phyloP scores from a whole-genome alignment of 192 early-diverging fungal species.

The Backusella tarrabulga region DNA sequence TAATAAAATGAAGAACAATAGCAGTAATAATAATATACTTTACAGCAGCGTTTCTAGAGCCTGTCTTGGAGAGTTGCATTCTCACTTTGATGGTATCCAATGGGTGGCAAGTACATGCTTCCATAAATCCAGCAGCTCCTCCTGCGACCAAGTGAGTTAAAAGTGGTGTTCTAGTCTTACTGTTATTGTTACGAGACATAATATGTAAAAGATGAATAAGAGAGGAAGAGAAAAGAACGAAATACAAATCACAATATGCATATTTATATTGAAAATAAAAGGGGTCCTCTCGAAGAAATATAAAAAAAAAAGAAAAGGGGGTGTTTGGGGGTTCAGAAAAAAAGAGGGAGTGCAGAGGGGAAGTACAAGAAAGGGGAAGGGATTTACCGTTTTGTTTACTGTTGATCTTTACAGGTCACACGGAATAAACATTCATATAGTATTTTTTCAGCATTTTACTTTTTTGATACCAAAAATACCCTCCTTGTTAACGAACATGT shows the following conservation, averaged over 20 bases:
- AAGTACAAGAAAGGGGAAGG: not conserved
- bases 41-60: constrained; percentile 50
- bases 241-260: not conserved
- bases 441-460: not conserved
- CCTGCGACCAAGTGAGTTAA: constrained; percentile 83
- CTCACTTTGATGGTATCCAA: constrained; percentile 98
- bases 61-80: constrained; percentile 83
- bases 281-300: constrained; percentile 12
- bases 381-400: not conserved
- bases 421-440: not conserved
- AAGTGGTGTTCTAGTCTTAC: constrained; percentile 39
- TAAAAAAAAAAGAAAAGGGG: not conserved
- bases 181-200: constrained; percentile 11
- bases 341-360: not conserved
- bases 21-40: not conserved
- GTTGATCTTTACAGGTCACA: not conserved
- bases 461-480: not conserved
- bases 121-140: constrained; percentile 86
- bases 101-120: constrained; percentile 88
- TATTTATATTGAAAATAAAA: not conserved
- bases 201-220: not conserved
- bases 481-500: not conserved
- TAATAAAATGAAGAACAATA: not conserved
- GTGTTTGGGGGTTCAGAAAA: not conserved
- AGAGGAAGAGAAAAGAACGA: constrained; percentile 2